Evolutionary conservation across 2,329 filamentous ascomycete species (phyloP).

Genomic region (Neurospora crassa): DNA sequence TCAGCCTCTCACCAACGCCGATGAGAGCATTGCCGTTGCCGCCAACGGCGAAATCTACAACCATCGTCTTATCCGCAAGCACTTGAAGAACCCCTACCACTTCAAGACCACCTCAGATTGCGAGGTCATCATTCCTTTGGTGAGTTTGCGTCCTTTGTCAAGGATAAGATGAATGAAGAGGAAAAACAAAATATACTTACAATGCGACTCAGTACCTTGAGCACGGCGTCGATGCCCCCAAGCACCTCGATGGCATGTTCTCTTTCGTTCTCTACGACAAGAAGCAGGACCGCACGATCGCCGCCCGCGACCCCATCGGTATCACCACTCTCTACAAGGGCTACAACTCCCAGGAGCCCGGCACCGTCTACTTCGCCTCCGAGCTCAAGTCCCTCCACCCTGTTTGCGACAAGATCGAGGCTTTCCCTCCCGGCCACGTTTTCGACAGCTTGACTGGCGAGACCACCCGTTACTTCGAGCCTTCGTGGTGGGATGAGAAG

Average conservation of each 20-base stretch:
- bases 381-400: constrained; percentile 89
- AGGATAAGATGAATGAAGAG: background rate
- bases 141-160: constrained; percentile 34
- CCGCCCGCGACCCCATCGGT: constrained; percentile 91
- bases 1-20: constrained; percentile 88
- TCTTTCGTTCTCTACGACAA: constrained; percentile 98
- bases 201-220: constrained; percentile 65
- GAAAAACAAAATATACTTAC: background rate
- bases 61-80: constrained; percentile 88
- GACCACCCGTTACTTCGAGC: constrained; percentile 81
- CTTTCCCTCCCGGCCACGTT: constrained; percentile 91
- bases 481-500: constrained; percentile 80
- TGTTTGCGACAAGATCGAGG: constrained; percentile 89
- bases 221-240: constrained; percentile 83
- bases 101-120: constrained; percentile 99
- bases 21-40: constrained; percentile 78
- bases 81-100: constrained; percentile 72
- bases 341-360: constrained; percentile 72
- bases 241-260: constrained; percentile 98
- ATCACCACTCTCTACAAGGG: constrained; percentile 97
- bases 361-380: constrained; percentile 88
- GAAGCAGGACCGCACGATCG: constrained; percentile 81
- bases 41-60: constrained; percentile 99
- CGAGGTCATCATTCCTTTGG: constrained; percentile 96
- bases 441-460: constrained; percentile 89